A percentile compares a stretch with the other conserved stretches of the same genome.
Conservation (phyloP, 2,329 filamentous ascomycete species). For the Fusarium sulawesiense region DNA sequence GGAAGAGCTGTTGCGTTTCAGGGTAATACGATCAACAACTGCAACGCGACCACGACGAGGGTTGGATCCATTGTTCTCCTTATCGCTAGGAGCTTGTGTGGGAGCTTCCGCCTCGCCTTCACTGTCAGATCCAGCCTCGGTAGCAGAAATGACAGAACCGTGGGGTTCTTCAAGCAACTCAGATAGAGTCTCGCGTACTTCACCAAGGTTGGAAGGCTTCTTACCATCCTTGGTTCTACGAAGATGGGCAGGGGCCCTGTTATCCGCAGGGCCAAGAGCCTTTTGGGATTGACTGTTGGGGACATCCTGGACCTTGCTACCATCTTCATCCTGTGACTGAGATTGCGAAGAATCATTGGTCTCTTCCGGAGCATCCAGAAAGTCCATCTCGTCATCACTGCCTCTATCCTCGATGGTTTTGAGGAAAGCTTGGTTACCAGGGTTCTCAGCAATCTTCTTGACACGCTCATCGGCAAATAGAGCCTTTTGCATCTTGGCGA, state of each 20-base stretch:
- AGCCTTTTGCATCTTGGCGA: slow-evolving; percentile 90
- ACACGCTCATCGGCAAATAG: slow-evolving; percentile 90
- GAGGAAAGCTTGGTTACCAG: slow-evolving; percentile 90
- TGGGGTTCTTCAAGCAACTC: slow-evolving; percentile 80
- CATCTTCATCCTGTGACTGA: slow-evolving; percentile 48
- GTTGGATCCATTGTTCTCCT: slow-evolving; percentile 61
- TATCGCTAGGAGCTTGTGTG: slow-evolving; percentile 53
- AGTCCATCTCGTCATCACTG: slow-evolving; percentile 80
- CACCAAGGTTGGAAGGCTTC: slow-evolving; percentile 79
- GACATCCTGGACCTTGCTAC: slow-evolving; percentile 51
- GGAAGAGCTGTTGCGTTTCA: slow-evolving; percentile 68
- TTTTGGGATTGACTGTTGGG: slow-evolving; percentile 65
- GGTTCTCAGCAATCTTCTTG: slow-evolving; percentile 88
- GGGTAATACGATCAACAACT: slow-evolving; percentile 78
- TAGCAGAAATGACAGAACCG: slow-evolving; percentile 62
- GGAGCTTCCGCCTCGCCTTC: slow-evolving; percentile 55
- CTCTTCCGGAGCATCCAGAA: slow-evolving; percentile 66
- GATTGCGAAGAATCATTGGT: slow-evolving; percentile 51
- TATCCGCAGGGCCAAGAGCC: slow-evolving; percentile 55
- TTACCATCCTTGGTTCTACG: slow-evolving; percentile 71
- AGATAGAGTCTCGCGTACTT: slow-evolving; percentile 86
- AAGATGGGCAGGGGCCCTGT: slow-evolving; percentile 67
- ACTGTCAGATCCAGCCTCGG: slow-evolving; percentile 50
- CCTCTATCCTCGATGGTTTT: slow-evolving; percentile 87
- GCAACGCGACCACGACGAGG: slow-evolving; percentile 53